Evolutionary conservation across 2,329 filamentous ascomycete species (phyloP), one percentile per base, ranked within the genome.

Genomic region (Curvularia sp.): DNA sequence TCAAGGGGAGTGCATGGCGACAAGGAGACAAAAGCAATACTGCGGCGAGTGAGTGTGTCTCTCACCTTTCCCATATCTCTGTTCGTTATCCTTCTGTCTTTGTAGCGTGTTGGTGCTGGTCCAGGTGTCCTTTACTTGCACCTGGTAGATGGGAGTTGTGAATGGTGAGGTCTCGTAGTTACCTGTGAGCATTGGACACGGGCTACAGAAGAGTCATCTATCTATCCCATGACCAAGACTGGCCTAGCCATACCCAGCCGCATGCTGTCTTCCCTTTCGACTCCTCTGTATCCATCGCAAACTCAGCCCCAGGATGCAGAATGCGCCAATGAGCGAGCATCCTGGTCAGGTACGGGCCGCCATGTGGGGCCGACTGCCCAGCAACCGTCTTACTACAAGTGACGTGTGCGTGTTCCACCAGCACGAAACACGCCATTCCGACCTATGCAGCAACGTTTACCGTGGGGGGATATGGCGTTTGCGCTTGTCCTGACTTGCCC

Each of bases 341-440:
- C 53, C 53, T 47, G 43, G 20, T 28, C 35, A 56, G 53, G 48
- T 48, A 56, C 49, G 44, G 54, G 58, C 58, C 39, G 55, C 55
- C 13, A 60, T 56, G 57, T 60, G 55, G 58, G 58, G 58, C 58
- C 33, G 48, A 24, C 51, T 49, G 49, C 54, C 54, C 31, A 35
- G 54, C 58, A 60, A 60, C 54, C 50, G 58, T 49, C 54, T 42
- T 54, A 58, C 33, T 33, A 33, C 7, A 49, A 49, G 39, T 60
- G 54, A 60, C 58, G 58, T 60, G 58, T 41, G 58, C 49, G 22
- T 50, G 47, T 49, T 49, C 51, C 49, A 55, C 47, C 18, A 30
- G 18, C 13, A 47, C 42, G 55, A 58, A 54, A 54, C 49, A 54
- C 49, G 44, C 49, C 44, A 60, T 55, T 5, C 18, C 20, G 30